Base-by-base conservation (phyloP, 176 grass and related monocot species). In the Triticum timopheevii region DNA sequence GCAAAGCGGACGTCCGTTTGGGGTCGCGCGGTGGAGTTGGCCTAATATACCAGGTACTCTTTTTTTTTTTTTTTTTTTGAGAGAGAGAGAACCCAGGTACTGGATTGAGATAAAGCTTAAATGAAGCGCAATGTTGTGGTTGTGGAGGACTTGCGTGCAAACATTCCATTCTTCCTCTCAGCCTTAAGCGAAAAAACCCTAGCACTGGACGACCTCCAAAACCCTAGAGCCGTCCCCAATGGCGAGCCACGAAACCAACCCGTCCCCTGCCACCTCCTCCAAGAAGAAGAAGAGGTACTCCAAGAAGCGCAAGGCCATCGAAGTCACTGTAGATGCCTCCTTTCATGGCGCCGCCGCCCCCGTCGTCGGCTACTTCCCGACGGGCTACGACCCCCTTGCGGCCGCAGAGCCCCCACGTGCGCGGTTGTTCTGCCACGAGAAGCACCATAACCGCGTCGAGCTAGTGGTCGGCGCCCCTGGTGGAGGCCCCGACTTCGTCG, bases 351-450 rank as follows among this genome's bases (percentile, higher is more conserved):
- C 64, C 56, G 30, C 61, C 11, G 84, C 91, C 71, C 91, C 93
- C 33, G 70, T 94, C 65, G 90, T 94, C 19, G 96, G 88, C 52
- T 99, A 99, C 86, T 96, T 96, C 65, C 92, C 97, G 65, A 86
- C 94, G 30, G 97, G 97, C 40, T 96, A 88, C 87, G 87, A 99
- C 28, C 90, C 92, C 45, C 20, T 80, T 58, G 34, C 71, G 10
- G 36, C 75, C 33, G 15, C 47, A 39, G 62, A 56, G 13, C 28
- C 61, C 4, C 68, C 86, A 19, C 23, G 23, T n/a, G 22, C 88
- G 68, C 73, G 79, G 39, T 47, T 94, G 19, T 94, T 89, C 70
- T 80, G 90, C 49, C 80, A 93, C 52, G 42, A 61, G 50, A 89
- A 78, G 50, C 63, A 90, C 45, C 73, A 87, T 11, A 90, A 47